Conservation (phyloP, 805 yeast genomes). For the Jamesozyma hellenica region DNA sequence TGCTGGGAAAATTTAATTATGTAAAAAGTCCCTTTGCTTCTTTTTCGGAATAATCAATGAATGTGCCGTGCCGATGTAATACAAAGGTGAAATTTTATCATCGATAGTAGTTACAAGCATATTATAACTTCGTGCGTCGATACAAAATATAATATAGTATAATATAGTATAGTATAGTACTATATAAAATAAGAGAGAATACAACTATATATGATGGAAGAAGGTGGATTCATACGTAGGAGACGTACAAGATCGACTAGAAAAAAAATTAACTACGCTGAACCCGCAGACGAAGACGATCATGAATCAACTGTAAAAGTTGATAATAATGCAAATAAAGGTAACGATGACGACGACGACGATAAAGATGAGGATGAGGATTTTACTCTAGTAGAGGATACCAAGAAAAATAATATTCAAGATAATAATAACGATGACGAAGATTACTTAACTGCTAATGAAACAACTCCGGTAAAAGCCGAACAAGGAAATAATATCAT, state of each 20-base stretch:
- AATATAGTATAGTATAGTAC: too few species aligned
- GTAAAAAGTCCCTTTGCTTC: too few species aligned
- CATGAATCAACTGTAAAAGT: slow-evolving; percentile 4
- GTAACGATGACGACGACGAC: too few species aligned
- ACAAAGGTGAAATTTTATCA: too few species aligned
- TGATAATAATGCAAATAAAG: neutral
- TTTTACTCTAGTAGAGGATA: neutral
- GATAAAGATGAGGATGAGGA: neutral
- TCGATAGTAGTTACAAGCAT: too few species aligned
- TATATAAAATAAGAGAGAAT: too few species aligned
- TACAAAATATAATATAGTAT: too few species aligned
- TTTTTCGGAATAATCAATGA: too few species aligned
- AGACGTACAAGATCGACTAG: slow-evolving; percentile 22
- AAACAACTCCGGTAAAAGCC: slow-evolving; percentile 2
- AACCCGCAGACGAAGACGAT: slow-evolving; percentile 19
- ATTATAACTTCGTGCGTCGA: too few species aligned
- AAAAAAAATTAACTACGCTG: slow-evolving; percentile 30
- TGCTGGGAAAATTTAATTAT: too few species aligned
- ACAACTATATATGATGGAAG: slow-evolving; percentile 8
- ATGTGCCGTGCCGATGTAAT: too few species aligned
- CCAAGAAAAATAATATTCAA: neutral
- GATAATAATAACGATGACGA: slow-evolving; percentile 16
- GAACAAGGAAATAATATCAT: slow-evolving; percentile 13
- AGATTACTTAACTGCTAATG: slow-evolving; percentile 2
- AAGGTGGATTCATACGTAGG: slow-evolving; percentile 25